Base-by-base conservation (phyloP, 129 eudicot species). In the Artemisia argyi region DNA sequence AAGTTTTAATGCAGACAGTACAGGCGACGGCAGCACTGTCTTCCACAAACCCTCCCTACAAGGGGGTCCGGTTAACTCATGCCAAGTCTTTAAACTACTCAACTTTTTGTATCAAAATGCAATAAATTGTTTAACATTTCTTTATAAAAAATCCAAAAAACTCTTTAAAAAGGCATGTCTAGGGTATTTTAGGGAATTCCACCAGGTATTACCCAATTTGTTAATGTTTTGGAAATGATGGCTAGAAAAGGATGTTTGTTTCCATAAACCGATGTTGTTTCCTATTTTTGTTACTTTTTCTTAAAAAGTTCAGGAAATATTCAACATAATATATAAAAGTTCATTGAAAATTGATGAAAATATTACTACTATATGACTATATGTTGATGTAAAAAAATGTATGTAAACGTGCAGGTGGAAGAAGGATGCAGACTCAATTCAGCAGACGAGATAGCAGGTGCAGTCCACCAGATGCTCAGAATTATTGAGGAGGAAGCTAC, bases 401-500 rank as follows among this genome's bases (percentile, higher is more conserved):
- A 55, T 49, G 73, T 44, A 17, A 3, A 30, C 13, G 17, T 71
- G 82, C 85, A 92, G 98, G 96, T 92, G 75, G 98, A 89, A 78
- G 99, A 90, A 88, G 97, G 96, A 30, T 90, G 99, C 87, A 86
- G 86, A 67, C 89, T 95, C 14, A 88, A 78, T 73, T 88, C 96
- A 68, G 90, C 96, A 66, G 99, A 95, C 69, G 96, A 87, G 70
- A 95, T 95, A 71, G 96, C 94, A 75, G 91, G 83, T 47, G 97
- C 94, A 83, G 94, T 90, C 39, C 97, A 88, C 87, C 99, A 95
- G 83, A 86, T 95, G 96, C 91, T 95, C 39, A 84, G 97, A 84
- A 88, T 90, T 77, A 95, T 95, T 81, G 97, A 86, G 87, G 96
- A 88, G 68, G 96, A 84, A 83, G 88, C 82, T 76, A 66, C 72